Base-by-base conservation (phyloP, 305 asterid genomes). In the Euphrasia arctica region DNA sequence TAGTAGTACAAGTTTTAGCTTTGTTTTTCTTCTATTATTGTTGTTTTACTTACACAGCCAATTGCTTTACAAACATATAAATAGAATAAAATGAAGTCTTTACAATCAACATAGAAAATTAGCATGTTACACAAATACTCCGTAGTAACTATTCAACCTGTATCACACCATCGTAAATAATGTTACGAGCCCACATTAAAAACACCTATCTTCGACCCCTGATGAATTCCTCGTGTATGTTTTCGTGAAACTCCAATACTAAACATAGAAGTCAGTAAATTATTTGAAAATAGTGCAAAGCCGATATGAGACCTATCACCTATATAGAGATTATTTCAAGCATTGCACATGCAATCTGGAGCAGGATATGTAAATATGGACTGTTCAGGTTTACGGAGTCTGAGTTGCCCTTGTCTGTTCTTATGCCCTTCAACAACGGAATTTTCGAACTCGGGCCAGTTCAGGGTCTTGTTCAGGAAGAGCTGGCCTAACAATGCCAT, bases 281-380 rank as follows among this genome's bases (percentile, higher is more conserved):
- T 81, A 78, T 78, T 75, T 62, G 10, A 52, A 51, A 47, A 62
- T 59, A 72, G 43, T 68, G 56, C 77, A 47, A n/a, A 54, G 65
- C 76, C 66, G 49, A 41, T 9, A 11, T 14, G 57, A 43, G 43
- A 39, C 43, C 43, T n/a, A n/a, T n/a, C n/a, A n/a, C n/a, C n/a
- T 43, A 47, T 58, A 61, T 22, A 62, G 32, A 4, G 28, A 32
- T 51, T 14, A 67, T 66, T 63, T 81, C 80, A 82, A 45, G 86
- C 79, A 55, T 60, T 80, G 79, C 99, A 94, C 96, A 85, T 85
- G 79, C 99, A 94, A 78, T 91, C 97, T 3, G 98, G 99, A 62
- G 88, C 89, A 32, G 99, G 99, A 50, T 94, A 88, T 0, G 98
- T 94, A 47, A 85, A 94, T 70, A 90, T 83, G 1, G 98, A 94